Evolutionary conservation across 2,329 filamentous ascomycete species (phyloP).

Genomic region (Allantophomopsis lycopodina): DNA sequence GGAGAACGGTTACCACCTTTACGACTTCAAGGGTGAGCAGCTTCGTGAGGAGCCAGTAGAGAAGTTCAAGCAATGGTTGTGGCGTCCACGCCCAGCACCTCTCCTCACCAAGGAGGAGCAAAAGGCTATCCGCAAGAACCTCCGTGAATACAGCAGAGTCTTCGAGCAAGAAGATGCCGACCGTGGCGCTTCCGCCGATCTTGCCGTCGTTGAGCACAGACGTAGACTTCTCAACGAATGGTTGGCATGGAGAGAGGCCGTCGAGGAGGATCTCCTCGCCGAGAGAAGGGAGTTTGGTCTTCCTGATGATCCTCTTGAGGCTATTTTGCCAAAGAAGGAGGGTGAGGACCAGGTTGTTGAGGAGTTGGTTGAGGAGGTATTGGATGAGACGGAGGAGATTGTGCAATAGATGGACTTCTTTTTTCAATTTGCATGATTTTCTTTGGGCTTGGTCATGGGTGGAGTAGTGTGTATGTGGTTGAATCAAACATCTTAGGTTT

Average conservation of each 20-base stretch:
- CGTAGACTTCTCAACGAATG: conserved; percentile 78
- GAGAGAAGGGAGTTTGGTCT: conserved; percentile 58
- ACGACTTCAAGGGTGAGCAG: conserved; percentile 85
- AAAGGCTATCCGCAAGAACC: conserved; percentile 94
- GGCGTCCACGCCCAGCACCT: conserved; percentile 85
- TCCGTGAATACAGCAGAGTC: conserved; percentile 86
- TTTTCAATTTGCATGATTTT: too few species aligned
- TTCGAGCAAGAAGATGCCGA: conserved; percentile 95
- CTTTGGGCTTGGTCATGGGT: too few species aligned
- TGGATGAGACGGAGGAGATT: conserved; percentile 77
- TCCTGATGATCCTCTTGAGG: conserved; percentile 49
- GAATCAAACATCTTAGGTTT: too few species aligned
- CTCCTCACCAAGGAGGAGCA: conserved; percentile 94
- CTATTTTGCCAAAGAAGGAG: conserved; percentile 43
- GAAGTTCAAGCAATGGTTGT: conserved; percentile 95
- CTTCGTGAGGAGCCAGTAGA: conserved; percentile 86
- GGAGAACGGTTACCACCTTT: conserved; percentile 98
- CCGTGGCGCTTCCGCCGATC: conserved; percentile 85
- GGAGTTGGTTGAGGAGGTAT: conserved; percentile 72
- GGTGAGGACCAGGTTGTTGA: conserved; percentile 73
- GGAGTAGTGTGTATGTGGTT: too few species aligned
- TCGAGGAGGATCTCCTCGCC: conserved; percentile 57
- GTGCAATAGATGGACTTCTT: conserved; percentile 3
- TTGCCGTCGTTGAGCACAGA: conserved; percentile 82
- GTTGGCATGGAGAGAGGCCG: conserved; percentile 66